These are phyloP conservation scores for Epichloe sibirici DNA, from an alignment of 2,329 filamentous ascomycete genomes.

Conservation along the genomic window DNA sequence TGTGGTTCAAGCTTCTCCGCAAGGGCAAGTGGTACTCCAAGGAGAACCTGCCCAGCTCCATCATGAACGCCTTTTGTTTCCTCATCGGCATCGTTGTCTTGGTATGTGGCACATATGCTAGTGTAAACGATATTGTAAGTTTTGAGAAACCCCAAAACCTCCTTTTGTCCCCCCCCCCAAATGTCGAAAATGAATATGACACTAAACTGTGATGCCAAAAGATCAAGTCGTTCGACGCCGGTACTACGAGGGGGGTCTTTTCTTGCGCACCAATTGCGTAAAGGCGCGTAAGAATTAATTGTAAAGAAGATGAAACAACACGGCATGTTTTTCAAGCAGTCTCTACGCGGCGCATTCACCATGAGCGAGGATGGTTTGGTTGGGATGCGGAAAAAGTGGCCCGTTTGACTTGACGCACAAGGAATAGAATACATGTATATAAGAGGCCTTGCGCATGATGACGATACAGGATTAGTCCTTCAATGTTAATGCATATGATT, in stretches of 20 bases:
- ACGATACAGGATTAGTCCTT: neutral
- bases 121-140: constrained; percentile 17
- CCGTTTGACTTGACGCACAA: neutral
- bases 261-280: constrained; percentile 9
- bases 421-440: neutral
- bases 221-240: constrained; percentile 7
- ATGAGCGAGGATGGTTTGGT: neutral
- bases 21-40: constrained; percentile 15
- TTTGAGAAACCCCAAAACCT: too few species aligned
- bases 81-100: constrained; percentile 14
- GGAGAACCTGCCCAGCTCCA: constrained; percentile 14
- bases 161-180: neutral
- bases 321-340: neutral
- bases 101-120: constrained; percentile 16
- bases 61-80: constrained; percentile 14
- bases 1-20: constrained; percentile 26
- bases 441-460: neutral
- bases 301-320: neutral
- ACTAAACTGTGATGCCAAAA: neutral
- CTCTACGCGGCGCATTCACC: neutral
- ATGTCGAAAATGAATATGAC: neutral
- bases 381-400: neutral
- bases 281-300: neutral
- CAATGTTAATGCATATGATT: neutral
- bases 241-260: constrained; percentile 8